Base-by-base conservation (phyloP, 805 yeast species). In the Yamadazyma paraphyllophila region DNA sequence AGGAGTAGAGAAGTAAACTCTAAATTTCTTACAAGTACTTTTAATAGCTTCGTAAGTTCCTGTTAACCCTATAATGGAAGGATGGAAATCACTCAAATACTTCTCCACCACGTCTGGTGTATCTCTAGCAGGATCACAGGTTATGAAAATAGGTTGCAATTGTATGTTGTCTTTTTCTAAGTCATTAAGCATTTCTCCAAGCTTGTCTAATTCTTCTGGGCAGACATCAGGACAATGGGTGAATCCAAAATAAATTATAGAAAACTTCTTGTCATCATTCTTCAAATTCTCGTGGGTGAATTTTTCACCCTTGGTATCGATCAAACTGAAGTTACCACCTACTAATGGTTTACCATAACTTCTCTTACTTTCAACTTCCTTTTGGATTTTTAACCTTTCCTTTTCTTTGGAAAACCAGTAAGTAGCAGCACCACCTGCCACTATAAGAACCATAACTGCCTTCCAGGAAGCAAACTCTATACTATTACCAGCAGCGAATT, bases 171-270 rank as follows among this genome's bases (percentile, higher is more conserved):
- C 59, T 44, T 80, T 74, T 16, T 66, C 58, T 59, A 92, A 73
- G 31, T 73, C 76, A 52, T 77, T 80, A 58, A 79, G 71, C 70
- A 85, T 82, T 26, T 81, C 75, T 4, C 96, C 92, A 61, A 94
- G 76, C 61, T 92, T 88, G 63, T 94, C 99, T 48, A 94, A 77
- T 64, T 94, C 99, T 65, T 94, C 99, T 9, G 99, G 99, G 66
- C 99, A 94, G 44, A 94, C 91, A 67, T 94, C 99, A 6, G 99
- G 99, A 69, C 99, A 94, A 67, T 91, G 91, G 3, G 97, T 87
- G 71, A 94, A 94, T 0, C 99, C 99, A 67, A 94, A 94, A 64
- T 94, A 94, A n/a, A 92, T 65, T 38, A 94, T 71, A 9, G 92
- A 81, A 66, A 90, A 94, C 62, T 80, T 84, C 50, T 66, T 67